These are phyloP conservation scores for Lathyrus aphaca DNA, from an alignment of 306 rosid species.

Conservation along the genomic window DNA sequence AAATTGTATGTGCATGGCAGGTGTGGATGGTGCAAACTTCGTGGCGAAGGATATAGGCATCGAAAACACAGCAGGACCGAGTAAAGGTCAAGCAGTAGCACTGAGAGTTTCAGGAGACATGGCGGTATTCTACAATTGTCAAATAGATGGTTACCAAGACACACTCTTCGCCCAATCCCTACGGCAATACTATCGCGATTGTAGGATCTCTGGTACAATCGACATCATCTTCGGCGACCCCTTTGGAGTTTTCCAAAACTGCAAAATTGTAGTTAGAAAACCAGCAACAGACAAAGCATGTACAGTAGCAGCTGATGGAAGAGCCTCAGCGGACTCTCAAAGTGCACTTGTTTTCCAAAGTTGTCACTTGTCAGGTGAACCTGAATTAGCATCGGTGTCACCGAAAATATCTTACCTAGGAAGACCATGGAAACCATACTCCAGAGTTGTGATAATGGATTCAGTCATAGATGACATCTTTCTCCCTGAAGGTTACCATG, in stretches of 20 bases:
- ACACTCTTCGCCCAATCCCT: constrained; percentile 48
- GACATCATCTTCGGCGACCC: constrained; percentile 62
- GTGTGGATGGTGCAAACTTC: constrained; percentile 62
- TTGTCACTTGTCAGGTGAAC: constrained; percentile 55
- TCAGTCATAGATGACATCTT: constrained; percentile 51
- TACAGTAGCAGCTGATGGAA: constrained; percentile 72
- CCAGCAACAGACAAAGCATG: constrained; percentile 49
- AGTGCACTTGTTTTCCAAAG: constrained; percentile 54
- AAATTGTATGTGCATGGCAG: constrained; percentile 34
- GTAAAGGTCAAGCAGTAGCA: constrained; percentile 56
- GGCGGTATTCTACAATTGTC: constrained; percentile 49
- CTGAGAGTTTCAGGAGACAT: constrained; percentile 50
- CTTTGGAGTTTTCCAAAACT: constrained; percentile 54
- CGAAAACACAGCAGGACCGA: constrained; percentile 58
- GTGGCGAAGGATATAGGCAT: constrained; percentile 62
- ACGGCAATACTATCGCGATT: constrained; percentile 61
- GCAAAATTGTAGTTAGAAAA: constrained; percentile 53
- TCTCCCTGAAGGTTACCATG: constrained; percentile 57
- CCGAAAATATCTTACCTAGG: constrained; percentile 53
- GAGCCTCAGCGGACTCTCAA: constrained; percentile 36
- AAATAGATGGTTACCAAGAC: constrained; percentile 54
- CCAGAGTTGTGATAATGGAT: constrained; percentile 66
- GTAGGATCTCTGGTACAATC: constrained; percentile 48
- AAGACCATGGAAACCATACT: constrained; percentile 65
- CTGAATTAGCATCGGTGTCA: neutral